Evolutionary conservation across 164 flowering plant genomes (phyloP).

Genomic region (Paratinospora sagittata): DNA sequence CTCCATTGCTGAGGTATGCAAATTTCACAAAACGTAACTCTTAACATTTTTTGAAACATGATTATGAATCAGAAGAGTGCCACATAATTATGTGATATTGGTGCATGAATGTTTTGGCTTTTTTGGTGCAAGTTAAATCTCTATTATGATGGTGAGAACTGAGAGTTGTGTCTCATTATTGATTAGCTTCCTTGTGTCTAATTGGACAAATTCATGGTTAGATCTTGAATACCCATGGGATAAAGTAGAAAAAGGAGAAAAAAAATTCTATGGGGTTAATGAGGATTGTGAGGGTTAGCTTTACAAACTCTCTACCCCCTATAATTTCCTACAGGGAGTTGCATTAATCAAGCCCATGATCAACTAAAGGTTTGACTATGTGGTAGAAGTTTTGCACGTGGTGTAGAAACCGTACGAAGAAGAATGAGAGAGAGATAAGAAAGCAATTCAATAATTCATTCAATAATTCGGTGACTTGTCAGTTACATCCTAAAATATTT

Average conservation of each 20-base stretch:
- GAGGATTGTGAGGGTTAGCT: neutral
- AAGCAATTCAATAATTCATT: too few species aligned
- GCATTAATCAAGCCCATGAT: too few species aligned
- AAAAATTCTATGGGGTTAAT: neutral
- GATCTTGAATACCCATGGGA: neutral
- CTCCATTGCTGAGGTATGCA: neutral
- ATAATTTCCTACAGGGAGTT: too few species aligned
- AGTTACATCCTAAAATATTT: too few species aligned
- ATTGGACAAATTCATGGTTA: neutral
- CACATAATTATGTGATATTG: neutral
- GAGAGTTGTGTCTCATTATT: neutral
- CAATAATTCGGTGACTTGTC: neutral
- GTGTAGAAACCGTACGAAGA: too few species aligned
- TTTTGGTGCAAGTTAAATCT: neutral
- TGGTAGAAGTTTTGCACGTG: too few species aligned
- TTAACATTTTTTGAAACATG: neutral
- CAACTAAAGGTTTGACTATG: too few species aligned
- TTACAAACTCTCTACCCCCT: neutral
- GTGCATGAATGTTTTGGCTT: neutral
- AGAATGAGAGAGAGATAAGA: too few species aligned
- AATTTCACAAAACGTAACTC: neutral
- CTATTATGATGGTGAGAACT: neutral
- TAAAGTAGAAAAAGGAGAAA: neutral
- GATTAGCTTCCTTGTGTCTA: neutral
- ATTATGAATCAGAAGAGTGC: neutral